phyloP scores from a whole-genome alignment of 495 filamentous ascomycete genomes.

The Beverwykella pulmonaria region DNA sequence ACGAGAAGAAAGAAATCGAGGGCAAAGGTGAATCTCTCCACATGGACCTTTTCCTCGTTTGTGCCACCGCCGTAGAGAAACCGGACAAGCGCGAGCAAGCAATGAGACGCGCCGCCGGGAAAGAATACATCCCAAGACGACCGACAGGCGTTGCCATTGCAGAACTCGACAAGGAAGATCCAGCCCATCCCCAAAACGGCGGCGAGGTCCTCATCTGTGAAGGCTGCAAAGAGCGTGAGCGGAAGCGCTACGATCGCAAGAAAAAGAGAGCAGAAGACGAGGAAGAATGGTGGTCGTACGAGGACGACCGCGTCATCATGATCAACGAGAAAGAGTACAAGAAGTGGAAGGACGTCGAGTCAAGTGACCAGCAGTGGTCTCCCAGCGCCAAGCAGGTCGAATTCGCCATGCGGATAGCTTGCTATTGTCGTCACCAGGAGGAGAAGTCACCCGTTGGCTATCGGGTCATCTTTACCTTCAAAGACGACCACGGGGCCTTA shows the following conservation, averaged over 20 bases:
- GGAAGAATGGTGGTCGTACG: constrained; percentile 21
- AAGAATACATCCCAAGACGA: constrained; percentile 9
- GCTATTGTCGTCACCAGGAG: constrained; percentile 33
- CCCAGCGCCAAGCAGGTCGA: constrained; percentile 20
- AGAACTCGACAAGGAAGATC: constrained; percentile 29
- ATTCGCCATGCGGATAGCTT: constrained; percentile 32
- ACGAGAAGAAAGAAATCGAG: constrained; percentile 18
- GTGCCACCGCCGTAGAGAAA: constrained; percentile 24
- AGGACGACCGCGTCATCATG: constrained; percentile 26
- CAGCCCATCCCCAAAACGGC: constrained; percentile 28
- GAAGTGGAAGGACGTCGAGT: constrained; percentile 23
- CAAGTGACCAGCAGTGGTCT: constrained; percentile 8
- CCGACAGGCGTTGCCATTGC: background rate
- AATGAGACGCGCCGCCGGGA: constrained; percentile 15
- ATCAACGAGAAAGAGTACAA: constrained; percentile 37
- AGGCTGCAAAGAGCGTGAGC: constrained; percentile 30
- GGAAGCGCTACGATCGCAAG: constrained; percentile 29
- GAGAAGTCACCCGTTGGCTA: constrained; percentile 30
- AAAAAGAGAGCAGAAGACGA: constrained; percentile 30
- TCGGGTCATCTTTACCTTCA: constrained; percentile 32
- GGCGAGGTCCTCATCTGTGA: constrained; percentile 31
- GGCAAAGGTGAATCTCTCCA: background rate
- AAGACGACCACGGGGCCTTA: constrained; percentile 10
- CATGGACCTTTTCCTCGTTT: constrained; percentile 23
- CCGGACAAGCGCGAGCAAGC: constrained; percentile 13